Base-by-base conservation (phyloP, 2,329 filamentous ascomycete species). In the Verticillium nonalfalfae region DNA sequence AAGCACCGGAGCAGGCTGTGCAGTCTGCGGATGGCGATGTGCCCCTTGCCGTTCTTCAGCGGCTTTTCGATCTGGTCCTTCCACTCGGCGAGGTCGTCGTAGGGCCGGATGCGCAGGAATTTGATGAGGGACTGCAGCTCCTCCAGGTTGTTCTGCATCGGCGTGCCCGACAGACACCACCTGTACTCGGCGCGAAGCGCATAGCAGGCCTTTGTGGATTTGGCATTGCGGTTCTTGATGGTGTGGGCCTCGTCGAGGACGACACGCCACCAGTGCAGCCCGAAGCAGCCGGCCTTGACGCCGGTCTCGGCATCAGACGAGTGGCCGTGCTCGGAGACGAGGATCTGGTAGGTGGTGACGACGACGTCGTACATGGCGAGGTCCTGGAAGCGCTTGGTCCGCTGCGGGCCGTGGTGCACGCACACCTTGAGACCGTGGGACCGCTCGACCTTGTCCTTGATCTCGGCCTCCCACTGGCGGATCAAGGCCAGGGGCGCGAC, bases 141-240 rank as follows among this genome's bases (percentile, higher is more conserved):
- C 66, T 99, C 95, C 6, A 99, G 84, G 69, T 97, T 98, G 76
- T 99, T 99, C 72, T 99, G 95, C 89, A 99, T 93, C 0, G 95
- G 95, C 1, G 95, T 99, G 59, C 95, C 95, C 0, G 93, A 97
- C 64, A 99, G 78, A 71, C 95, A 98, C 95, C 95, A 99, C 63
- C 95, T 85, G 70, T 97, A 98, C 72, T 95, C 90, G 21, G 91
- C 88, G 35, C 89, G 82, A 36, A 99, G 77, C 1, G 91, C 91
- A 71, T 89, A 99, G 66, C 91, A 95, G 1, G 95, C 93, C 73
- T 97, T 93, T 1, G 94, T 97, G 50, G 91, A 89, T 76, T 99
- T 99, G 26, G 95, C 93, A 67, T 96, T 97, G 65, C 94, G 89
- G 72, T 99, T 99, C 78, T 99, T 99, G 83, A 99, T 97, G 1